Percentiles rank a stretch among this genome's conserved stretches.
Conservation (phyloP, 2,329 filamentous ascomycete species). For the Botrytis medusae region DNA sequence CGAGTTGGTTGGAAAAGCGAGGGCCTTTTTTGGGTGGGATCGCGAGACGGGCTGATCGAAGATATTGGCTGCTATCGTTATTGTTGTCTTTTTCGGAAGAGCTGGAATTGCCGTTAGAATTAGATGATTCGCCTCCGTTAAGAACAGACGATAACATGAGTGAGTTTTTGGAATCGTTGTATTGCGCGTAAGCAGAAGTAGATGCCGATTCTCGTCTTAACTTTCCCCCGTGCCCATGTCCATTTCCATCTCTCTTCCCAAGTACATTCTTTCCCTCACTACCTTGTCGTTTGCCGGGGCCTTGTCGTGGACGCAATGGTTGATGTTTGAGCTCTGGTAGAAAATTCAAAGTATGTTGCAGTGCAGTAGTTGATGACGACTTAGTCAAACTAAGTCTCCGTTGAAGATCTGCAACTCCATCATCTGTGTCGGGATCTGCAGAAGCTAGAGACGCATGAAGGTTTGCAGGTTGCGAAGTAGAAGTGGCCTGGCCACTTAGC, state of each 20-base stretch:
- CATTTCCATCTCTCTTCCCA: neutral
- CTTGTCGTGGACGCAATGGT: conserved; percentile 39
- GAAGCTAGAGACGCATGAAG: conserved; percentile 13
- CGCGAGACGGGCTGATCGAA: conserved; percentile 32
- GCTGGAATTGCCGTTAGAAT: conserved; percentile 20
- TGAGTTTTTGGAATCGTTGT: conserved; percentile 13
- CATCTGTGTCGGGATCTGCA: conserved; percentile 24
- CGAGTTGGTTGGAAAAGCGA: neutral
- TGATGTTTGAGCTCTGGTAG: conserved; percentile 45
- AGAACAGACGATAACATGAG: conserved; percentile 3
- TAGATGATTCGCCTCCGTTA: neutral
- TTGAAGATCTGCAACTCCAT: conserved; percentile 19
- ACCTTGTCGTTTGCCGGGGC: conserved; percentile 32
- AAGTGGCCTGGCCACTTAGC: neutral
- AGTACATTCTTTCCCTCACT: neutral
- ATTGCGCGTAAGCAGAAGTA: conserved; percentile 6
- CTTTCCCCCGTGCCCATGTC: neutral
- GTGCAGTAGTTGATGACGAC: conserved; percentile 29
- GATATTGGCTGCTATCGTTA: conserved; percentile 26
- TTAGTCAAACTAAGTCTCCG: conserved; percentile 25
- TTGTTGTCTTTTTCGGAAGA: conserved; percentile 21
- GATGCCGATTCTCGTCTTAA: conserved; percentile 5
- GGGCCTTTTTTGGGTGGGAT: conserved; percentile 3
- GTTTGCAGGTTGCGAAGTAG: neutral
- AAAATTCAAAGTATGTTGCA: conserved; percentile 37